phyloP scores from a whole-genome alignment of 441 rosid species.

The Arabidopsis lyrata region DNA sequence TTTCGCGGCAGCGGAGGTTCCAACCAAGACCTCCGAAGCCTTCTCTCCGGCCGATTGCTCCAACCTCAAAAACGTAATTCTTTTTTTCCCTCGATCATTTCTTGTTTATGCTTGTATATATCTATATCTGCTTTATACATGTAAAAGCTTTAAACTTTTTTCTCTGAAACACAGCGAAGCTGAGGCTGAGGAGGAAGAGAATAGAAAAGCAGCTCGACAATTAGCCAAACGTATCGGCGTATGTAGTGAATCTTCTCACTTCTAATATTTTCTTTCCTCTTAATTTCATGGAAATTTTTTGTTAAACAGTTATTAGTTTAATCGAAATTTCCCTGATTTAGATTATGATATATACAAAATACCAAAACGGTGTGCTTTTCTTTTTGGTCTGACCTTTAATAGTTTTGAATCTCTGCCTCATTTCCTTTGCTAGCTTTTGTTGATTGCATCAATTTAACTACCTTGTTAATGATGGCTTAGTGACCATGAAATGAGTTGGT shows the following conservation, averaged over 20 bases:
- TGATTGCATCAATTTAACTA: not conserved
- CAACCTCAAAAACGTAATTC: conserved; percentile 47
- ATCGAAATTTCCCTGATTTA: conserved; percentile 18
- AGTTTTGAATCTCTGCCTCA: not conserved
- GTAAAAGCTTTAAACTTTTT: not conserved
- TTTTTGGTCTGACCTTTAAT: not conserved
- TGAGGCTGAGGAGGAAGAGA: conserved; percentile 40
- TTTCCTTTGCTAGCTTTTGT: not conserved
- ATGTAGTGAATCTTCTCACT: conserved; percentile 21
- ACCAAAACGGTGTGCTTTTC: conserved; percentile 13
- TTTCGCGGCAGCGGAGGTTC: conserved; percentile 56
- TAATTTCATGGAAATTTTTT: not conserved
- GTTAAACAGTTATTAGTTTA: not conserved
- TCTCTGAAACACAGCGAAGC: conserved; percentile 55
- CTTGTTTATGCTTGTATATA: not conserved
- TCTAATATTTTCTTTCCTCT: not conserved
- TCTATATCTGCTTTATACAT: not conserved
- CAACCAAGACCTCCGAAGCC: conserved; percentile 58
- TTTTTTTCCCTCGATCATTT: not conserved
- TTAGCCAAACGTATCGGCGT: conserved; percentile 59
- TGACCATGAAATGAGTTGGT: conserved; percentile 16
- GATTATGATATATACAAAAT: not conserved
- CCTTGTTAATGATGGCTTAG: not conserved
- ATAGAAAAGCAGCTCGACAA: conserved; percentile 49
- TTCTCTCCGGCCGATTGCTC: conserved; percentile 47